A percentile compares a stretch with the other conserved stretches of the same genome.
These are phyloP conservation scores for Microsporum canis DNA, from an alignment of 2,329 filamentous ascomycete species.

Conservation along the genomic window DNA sequence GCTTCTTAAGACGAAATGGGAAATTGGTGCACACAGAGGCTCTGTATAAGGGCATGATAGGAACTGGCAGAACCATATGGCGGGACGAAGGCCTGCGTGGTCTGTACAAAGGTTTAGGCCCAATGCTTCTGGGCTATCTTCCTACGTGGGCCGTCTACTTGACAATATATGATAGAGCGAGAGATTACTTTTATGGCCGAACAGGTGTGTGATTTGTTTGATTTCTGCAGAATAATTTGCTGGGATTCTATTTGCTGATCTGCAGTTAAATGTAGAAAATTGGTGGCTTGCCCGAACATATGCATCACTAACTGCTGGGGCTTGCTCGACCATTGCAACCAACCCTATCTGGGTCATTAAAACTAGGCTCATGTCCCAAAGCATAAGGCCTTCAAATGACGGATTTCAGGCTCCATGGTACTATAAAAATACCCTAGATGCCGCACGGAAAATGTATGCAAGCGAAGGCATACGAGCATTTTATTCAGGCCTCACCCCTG, in stretches of 20 bases:
- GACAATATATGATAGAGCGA: constrained; percentile 79
- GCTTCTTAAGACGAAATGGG: constrained; percentile 47
- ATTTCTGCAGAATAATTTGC: background rate
- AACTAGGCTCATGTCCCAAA: constrained; percentile 93
- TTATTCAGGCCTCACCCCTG: constrained; percentile 88
- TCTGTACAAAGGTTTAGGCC: constrained; percentile 84
- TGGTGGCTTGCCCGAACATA: constrained; percentile 70
- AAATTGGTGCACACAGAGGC: constrained; percentile 35
- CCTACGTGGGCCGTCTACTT: constrained; percentile 99
- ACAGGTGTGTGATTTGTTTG: constrained; percentile 42
- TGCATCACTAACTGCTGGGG: constrained; percentile 82
- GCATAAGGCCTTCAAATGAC: constrained; percentile 30
- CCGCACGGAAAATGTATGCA: constrained; percentile 88
- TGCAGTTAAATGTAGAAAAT: constrained; percentile 46
- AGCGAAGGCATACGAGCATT: constrained; percentile 82
- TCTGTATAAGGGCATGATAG: constrained; percentile 74
- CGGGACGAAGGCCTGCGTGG: constrained; percentile 76
- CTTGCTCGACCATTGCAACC: constrained; percentile 83
- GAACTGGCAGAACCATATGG: constrained; percentile 78
- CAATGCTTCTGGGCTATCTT: constrained; percentile 88
- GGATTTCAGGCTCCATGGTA: constrained; percentile 57
- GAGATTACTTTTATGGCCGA: constrained; percentile 57
- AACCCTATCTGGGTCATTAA: constrained; percentile 99
- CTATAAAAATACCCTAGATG: constrained; percentile 80
- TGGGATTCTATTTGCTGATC: background rate